phyloP scores from a whole-genome alignment of 345 rosid genomes.

The Eucalyptus shirleyi region DNA sequence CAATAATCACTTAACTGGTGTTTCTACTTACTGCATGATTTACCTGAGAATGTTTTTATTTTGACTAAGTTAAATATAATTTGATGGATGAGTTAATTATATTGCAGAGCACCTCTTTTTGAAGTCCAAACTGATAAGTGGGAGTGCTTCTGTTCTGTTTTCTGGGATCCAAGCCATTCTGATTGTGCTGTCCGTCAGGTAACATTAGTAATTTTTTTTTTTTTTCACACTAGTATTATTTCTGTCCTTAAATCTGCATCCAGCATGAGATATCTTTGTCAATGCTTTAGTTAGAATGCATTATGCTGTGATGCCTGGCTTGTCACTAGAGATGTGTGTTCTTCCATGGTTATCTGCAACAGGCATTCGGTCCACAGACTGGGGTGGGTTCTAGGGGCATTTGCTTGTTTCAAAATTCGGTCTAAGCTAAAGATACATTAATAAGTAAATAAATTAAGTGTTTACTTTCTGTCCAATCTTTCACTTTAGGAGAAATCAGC shows the following conservation, averaged over 20 bases:
- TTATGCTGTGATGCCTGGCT: not conserved
- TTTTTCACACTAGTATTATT: not conserved
- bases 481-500: not conserved
- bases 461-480: not conserved
- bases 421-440: not conserved
- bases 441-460: not conserved
- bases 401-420: not conserved
- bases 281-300: not conserved
- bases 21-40: not conserved
- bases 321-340: not conserved
- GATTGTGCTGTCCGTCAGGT: constrained; percentile 98
- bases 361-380: not conserved
- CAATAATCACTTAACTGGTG: not conserved
- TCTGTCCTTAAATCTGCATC: not conserved
- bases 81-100: not conserved
- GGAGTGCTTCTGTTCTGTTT: constrained; percentile 83
- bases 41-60: not conserved
- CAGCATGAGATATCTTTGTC: not conserved
- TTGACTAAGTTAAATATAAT: not conserved
- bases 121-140: constrained; percentile 86
- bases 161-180: constrained; percentile 81
- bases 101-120: constrained; percentile 78
- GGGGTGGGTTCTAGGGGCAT: not conserved
- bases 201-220: not conserved
- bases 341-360: not conserved